phyloP scores from a whole-genome alignment of 148 eudicot species.

The Rhododendron mucronatum region DNA sequence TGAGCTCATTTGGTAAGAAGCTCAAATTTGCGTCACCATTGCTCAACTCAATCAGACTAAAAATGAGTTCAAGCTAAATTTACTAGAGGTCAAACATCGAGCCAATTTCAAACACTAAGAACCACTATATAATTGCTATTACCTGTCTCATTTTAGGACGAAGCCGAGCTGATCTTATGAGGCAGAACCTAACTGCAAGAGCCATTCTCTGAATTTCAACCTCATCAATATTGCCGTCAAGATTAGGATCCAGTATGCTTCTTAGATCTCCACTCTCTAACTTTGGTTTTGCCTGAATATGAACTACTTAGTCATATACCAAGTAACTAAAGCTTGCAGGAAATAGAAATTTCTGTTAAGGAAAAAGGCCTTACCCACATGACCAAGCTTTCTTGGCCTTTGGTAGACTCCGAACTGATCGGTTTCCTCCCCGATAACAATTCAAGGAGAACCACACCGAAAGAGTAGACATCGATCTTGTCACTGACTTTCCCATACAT shows the following conservation, averaged over 20 bases:
- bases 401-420: conserved; percentile 47
- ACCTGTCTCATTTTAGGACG: conserved; percentile 90
- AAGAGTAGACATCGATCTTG: conserved; percentile 86
- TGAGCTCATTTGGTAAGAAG: not conserved
- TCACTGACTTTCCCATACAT: conserved; percentile 95
- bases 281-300: conserved; percentile 72
- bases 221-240: conserved; percentile 40
- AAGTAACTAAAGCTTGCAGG: not conserved
- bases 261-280: conserved; percentile 52
- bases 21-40: not conserved
- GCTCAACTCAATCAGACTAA: not conserved
- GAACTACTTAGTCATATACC: not conserved
- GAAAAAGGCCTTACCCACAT: conserved; percentile 72
- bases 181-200: conserved; percentile 41
- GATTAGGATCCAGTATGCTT: conserved; percentile 58
- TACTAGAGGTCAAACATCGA: not conserved
- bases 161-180: conserved; percentile 69
- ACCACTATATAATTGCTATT: not conserved
- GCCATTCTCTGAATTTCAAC: conserved; percentile 65
- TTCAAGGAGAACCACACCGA: conserved; percentile 93
- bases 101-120: not conserved
- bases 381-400: conserved; percentile 82
- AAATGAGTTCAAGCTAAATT: not conserved
- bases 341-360: not conserved
- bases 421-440: conserved; percentile 72